Conservation (phyloP, 305 asterid genomes). For the Ilex paraguariensis region DNA sequence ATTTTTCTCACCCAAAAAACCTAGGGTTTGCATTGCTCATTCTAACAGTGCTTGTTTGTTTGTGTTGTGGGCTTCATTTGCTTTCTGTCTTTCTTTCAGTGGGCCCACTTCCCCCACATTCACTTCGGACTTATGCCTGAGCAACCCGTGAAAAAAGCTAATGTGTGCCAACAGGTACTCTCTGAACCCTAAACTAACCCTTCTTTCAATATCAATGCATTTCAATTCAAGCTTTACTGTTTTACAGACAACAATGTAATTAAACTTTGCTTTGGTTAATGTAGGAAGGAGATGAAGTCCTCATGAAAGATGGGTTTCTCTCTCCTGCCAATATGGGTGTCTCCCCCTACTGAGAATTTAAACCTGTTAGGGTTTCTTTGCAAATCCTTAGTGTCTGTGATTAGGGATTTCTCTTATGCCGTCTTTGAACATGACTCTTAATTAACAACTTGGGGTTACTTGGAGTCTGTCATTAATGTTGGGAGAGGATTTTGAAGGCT, state of each 20-base stretch:
- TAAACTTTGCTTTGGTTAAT: neutral
- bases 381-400: conserved; percentile 10
- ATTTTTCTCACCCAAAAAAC: neutral
- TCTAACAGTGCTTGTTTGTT: neutral
- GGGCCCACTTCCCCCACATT: conserved; percentile 99
- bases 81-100: conserved; percentile 39
- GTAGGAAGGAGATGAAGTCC: conserved; percentile 84
- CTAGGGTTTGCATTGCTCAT: too few species aligned
- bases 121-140: conserved; percentile 99
- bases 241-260: neutral
- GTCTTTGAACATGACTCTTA: neutral
- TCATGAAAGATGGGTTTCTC: conserved; percentile 94
- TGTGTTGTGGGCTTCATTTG: conserved; percentile 19
- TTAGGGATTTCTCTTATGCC: neutral
- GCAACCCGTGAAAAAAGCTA: conserved; percentile 98
- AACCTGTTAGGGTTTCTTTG: conserved; percentile 11
- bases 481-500: neutral
- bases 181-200: conserved; percentile 28
- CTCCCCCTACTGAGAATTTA: conserved; percentile 61
- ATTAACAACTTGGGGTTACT: neutral
- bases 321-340: conserved; percentile 76
- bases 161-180: conserved; percentile 84
- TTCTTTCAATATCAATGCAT: neutral
- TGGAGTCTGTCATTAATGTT: neutral
- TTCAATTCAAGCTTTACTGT: too few species aligned